phyloP scores from a whole-genome alignment of 2,329 filamentous ascomycete genomes.

The Cladosporium sphaerospermum region DNA sequence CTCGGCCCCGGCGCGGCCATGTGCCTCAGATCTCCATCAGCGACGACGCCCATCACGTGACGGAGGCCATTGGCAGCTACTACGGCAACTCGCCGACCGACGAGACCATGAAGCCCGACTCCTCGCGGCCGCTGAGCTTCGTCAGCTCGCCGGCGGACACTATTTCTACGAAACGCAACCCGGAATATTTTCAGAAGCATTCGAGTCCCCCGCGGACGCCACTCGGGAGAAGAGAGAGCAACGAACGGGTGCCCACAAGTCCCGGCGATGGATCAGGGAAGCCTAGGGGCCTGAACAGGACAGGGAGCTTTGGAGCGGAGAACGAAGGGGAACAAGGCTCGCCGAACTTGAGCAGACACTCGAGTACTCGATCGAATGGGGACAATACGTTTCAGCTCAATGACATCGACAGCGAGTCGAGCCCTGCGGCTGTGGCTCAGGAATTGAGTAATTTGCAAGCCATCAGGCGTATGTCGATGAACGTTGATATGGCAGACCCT shows the following conservation, averaged over 20 bases:
- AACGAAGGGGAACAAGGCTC: slow-evolving; percentile 22
- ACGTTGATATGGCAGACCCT: slow-evolving; percentile 64
- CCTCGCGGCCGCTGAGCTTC: slow-evolving; percentile 69
- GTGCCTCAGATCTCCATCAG: slow-evolving; percentile 63
- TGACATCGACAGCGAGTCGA: slow-evolving; percentile 82
- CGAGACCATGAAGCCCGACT: slow-evolving; percentile 24
- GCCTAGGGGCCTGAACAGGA: slow-evolving; percentile 17
- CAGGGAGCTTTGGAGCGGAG: slow-evolving; percentile 33
- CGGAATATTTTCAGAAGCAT: slow-evolving; percentile 21
- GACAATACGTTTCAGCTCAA: slow-evolving; percentile 51
- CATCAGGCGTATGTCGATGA: slow-evolving; percentile 89
- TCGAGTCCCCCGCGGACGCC: slow-evolving; percentile 20
- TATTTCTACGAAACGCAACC: slow-evolving; percentile 31
- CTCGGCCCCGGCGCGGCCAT: slow-evolving; percentile 47
- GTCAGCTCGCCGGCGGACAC: slow-evolving; percentile 52
- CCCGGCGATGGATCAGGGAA: slow-evolving; percentile 11
- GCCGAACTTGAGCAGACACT: slow-evolving; percentile 31
- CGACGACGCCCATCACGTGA: slow-evolving; percentile 89
- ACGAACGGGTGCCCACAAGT: slow-evolving; percentile 23
- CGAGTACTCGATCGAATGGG: slow-evolving; percentile 17
- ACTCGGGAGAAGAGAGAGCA: slow-evolving; percentile 30
- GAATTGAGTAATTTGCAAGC: slow-evolving; percentile 90
- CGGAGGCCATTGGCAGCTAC: slow-evolving; percentile 84
- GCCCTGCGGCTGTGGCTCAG: slow-evolving; percentile 81
- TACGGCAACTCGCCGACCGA: slow-evolving; percentile 61